A percentile compares a stretch with the other conserved stretches of the same genome.
Evolutionary conservation across 805 yeast genomes (phyloP).

Genomic region (Limtongia smithiae): DNA sequence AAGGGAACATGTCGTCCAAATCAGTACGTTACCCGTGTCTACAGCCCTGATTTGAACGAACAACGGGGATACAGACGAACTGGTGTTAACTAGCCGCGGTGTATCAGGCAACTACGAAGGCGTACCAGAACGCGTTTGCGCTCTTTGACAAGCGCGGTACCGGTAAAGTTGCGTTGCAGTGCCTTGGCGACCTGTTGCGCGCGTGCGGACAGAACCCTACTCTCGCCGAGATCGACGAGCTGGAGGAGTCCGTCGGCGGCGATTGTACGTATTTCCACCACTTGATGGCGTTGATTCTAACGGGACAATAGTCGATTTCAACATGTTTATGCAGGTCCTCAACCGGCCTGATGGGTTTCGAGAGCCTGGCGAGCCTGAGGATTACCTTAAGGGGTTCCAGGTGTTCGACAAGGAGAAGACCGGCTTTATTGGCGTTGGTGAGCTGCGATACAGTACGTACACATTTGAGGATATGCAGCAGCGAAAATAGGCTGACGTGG

Average conservation of each 20-base stretch:
- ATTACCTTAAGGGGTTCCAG: constrained; percentile 92
- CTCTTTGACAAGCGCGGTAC: constrained; percentile 94
- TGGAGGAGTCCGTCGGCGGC: constrained; percentile 44
- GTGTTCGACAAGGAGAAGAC: constrained; percentile 95
- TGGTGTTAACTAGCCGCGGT: too few species aligned
- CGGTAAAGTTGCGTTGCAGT: constrained; percentile 78
- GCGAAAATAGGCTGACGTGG: too few species aligned
- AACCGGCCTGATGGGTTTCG: constrained; percentile 86
- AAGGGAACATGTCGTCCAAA: background rate
- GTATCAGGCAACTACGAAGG: constrained; percentile 22
- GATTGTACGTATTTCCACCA: constrained; percentile 34
- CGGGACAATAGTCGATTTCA: constrained; percentile 54
- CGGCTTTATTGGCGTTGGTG: constrained; percentile 97
- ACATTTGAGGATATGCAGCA: too few species aligned
- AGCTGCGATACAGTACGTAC: constrained; percentile 68
- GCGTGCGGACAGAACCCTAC: constrained; percentile 99
- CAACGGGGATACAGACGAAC: too few species aligned
- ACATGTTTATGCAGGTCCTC: constrained; percentile 68
- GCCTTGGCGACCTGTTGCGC: constrained; percentile 87
- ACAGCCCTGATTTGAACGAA: too few species aligned
- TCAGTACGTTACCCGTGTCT: too few species aligned
- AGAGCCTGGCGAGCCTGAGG: constrained; percentile 84
- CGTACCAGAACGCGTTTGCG: constrained; percentile 69
- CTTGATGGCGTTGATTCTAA: background rate
- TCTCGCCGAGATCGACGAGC: constrained; percentile 70